Conservation (phyloP, 208 protist species). For the Wallacemonas sp. region DNA sequence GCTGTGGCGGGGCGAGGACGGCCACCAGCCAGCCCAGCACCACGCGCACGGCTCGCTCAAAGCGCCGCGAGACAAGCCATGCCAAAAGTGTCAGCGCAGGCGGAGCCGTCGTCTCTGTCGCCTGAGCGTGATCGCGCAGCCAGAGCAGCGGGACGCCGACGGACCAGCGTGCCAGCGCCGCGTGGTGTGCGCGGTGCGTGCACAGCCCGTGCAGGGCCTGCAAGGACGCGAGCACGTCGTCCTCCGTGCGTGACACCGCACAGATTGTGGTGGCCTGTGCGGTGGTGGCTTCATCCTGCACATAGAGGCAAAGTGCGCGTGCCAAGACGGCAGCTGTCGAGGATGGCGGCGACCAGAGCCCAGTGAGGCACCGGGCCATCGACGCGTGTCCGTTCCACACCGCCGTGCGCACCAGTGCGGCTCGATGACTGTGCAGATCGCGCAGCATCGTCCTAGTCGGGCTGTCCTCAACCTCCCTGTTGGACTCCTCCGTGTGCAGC, state of each 20-base stretch:
- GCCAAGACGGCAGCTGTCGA: too few relatives aligned
- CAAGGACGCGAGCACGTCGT: not conserved
- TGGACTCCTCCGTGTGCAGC: not conserved
- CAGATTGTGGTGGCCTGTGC: not conserved
- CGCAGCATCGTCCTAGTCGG: too few relatives aligned
- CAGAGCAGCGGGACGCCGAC: not conserved
- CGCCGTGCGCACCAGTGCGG: constrained; percentile 17
- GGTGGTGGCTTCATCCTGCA: constrained; percentile 8
- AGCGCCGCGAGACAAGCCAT: not conserved
- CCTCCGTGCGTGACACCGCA: not conserved
- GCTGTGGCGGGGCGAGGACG: not conserved
- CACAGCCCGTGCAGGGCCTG: not conserved
- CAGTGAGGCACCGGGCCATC: not conserved
- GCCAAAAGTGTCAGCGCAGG: constrained; percentile 2
- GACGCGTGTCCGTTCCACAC: constrained; percentile 23
- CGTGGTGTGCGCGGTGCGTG: not conserved
- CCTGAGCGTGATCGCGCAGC: not conserved
- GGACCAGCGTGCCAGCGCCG: not conserved
- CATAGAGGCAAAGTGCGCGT: not conserved
- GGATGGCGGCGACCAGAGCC: not conserved
- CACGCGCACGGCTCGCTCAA: not conserved
- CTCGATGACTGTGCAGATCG: not conserved
- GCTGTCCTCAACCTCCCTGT: not conserved
- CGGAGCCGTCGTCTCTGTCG: not conserved
- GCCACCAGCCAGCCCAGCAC: not conserved